A percentile compares a stretch with the other conserved stretches of the same genome.
These are phyloP conservation scores for Calonectria ilicicola DNA, from an alignment of 2,329 filamentous ascomycete species.

Conservation along the genomic window DNA sequence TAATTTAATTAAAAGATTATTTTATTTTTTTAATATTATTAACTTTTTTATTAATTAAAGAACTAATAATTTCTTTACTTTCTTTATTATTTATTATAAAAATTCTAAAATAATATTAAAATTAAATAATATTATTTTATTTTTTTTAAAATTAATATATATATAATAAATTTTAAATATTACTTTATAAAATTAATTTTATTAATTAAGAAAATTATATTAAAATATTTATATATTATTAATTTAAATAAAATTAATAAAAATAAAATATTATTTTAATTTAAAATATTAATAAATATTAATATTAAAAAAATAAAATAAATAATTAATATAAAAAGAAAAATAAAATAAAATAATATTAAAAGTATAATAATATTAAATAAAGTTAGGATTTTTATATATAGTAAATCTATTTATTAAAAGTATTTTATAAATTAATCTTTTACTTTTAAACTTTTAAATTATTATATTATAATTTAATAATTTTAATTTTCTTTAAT, in stretches of 20 bases:
- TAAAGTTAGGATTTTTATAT: constrained; percentile 9
- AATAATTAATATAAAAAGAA: constrained; percentile 4
- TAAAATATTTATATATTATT: no score
- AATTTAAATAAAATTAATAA: no score
- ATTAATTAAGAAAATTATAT: no score
- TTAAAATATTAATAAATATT: no score
- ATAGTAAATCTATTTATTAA: constrained; percentile 7
- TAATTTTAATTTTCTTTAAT: background rate
- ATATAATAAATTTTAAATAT: no score
- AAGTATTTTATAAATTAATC: background rate
- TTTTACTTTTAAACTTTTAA: background rate
- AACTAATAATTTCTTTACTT: background rate
- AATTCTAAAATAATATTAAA: no score
- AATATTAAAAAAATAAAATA: background rate
- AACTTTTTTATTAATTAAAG: background rate
- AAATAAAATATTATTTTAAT: no score
- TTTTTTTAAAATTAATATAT: no score
- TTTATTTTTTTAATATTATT: background rate
- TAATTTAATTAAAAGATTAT: background rate
- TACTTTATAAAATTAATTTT: no score
- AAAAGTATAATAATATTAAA: no score
- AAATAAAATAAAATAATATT: constrained; percentile 6
- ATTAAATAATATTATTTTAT: no score
- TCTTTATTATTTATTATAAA: background rate
- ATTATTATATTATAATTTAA: background rate